Evolutionary conservation across 2,329 filamentous ascomycete genomes (phyloP).

Genomic region (Pseudogymnoascus sp.): DNA sequence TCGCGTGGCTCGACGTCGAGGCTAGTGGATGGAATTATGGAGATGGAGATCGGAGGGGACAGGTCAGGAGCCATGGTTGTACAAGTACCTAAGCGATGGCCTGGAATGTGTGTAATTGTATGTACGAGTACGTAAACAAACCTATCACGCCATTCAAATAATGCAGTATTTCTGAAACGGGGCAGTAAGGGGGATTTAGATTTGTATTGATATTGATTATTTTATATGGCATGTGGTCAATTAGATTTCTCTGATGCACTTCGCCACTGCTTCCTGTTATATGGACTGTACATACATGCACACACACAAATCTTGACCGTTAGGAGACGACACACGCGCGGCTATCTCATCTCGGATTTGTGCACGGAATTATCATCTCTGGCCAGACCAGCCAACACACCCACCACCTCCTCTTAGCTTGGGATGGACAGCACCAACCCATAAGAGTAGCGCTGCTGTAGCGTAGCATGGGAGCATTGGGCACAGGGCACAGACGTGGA

Average conservation of each 20-base stretch:
- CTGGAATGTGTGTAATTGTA: background rate
- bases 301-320: background rate
- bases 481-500: constrained; percentile 1
- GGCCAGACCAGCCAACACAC: background rate
- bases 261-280: background rate
- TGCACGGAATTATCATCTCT: background rate
- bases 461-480: background rate
- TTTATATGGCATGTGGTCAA: constrained; percentile 1
- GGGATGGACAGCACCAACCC: background rate
- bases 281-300: background rate
- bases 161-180: background rate
- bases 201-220: constrained; percentile 2
- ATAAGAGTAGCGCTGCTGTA: background rate
- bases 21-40: constrained; percentile 4
- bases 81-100: constrained; percentile 7
- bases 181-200: background rate
- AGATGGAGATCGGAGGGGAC: background rate
- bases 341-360: background rate
- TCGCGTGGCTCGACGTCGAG: background rate
- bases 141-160: background rate
- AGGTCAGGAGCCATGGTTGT: background rate
- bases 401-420: background rate
- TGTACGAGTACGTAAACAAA: background rate
- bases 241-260: background rate
- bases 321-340: constrained; percentile 1